Evolutionary conservation across 345 rosid genomes (phyloP), one percentile per base, ranked within the genome.

Genomic region (Anacardium occidentale): DNA sequence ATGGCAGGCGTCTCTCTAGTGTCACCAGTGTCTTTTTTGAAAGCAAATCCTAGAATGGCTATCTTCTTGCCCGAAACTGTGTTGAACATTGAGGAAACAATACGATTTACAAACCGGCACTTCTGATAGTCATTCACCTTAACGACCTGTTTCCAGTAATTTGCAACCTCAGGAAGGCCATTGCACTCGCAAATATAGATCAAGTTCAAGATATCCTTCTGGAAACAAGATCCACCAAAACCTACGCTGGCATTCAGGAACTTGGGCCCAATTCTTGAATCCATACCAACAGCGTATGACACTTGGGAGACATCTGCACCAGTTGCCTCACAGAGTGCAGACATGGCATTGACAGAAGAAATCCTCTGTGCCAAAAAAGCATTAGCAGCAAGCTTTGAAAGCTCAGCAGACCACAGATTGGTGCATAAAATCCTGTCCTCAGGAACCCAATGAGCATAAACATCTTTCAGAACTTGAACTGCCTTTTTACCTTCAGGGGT

Each of bases 1-100:
- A 85, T 89, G 6, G 92, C 92, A 0, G 89, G 90, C 17, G 94
- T 90, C 84, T 87, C 94, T 84, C 94, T 87, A 0, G 92, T 90
- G 77, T 89, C 92, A 58, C 94, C 89, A 50, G 91, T 89, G 77
- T 89, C 91, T 64, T 89, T 87, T 85, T 89, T 87, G 84, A 87
- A 87, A 2, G 91, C 90, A 66, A 89, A 87, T 9, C 94, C 94
- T 5, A 87, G 80, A 50, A 89, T 78, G 17, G 90, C 90, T 3
- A 89, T 85, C 83, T 89, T 89, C 84, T 89, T 89, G 4, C 76
- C 79, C 0, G 90, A 80, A 14, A 89, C 92, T 0, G 90, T 86
- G 78, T 89, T 89, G 48, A 89, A 83, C 94, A 89, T 89, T 0
- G 90, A 87, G 34, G 89, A 77, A 54, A 87, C 90, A 47, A 87